Conservation (phyloP, 371 early-diverging fungal genomes). For the Mortierella polycephala region DNA sequence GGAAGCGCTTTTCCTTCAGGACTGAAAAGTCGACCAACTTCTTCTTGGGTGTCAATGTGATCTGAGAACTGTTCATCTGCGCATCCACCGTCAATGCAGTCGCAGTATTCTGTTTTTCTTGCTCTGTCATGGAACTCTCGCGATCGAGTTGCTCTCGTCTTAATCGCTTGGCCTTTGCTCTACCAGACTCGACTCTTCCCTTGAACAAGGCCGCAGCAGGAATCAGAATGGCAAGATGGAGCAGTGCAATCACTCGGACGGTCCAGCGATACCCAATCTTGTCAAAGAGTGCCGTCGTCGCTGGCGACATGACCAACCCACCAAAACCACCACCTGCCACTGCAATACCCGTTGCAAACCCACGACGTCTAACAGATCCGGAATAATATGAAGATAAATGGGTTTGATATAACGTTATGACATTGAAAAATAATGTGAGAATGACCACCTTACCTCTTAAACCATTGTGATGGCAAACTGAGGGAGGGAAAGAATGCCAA, state of each 20-base stretch:
- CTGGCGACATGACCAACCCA: conserved; percentile 63
- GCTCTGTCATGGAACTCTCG: conserved; percentile 33
- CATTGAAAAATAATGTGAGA: neutral
- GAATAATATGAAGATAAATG: conserved; percentile 23
- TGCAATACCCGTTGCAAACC: conserved; percentile 80
- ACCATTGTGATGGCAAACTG: conserved; percentile 79
- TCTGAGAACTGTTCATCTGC: conserved; percentile 4
- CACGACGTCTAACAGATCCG: conserved; percentile 69
- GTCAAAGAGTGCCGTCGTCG: conserved; percentile 58
- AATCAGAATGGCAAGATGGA: conserved; percentile 59
- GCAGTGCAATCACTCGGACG: conserved; percentile 53
- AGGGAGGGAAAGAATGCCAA: conserved; percentile 73
- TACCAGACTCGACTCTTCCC: conserved; percentile 33
- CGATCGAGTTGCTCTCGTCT: conserved; percentile 26
- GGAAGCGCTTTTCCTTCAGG: conserved; percentile 35
- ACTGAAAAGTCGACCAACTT: conserved; percentile 36
- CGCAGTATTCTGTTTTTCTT: neutral
- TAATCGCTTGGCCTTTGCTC: conserved; percentile 18
- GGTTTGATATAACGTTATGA: neutral
- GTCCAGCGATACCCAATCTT: conserved; percentile 37
- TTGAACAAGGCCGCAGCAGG: conserved; percentile 60
- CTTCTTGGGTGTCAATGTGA: conserved; percentile 7
- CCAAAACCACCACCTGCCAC: conserved; percentile 75
- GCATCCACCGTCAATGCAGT: neutral
- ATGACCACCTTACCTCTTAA: conserved; percentile 47